Conservation (phyloP, 306 rosid genomes). For the Prunus armeniaca region DNA sequence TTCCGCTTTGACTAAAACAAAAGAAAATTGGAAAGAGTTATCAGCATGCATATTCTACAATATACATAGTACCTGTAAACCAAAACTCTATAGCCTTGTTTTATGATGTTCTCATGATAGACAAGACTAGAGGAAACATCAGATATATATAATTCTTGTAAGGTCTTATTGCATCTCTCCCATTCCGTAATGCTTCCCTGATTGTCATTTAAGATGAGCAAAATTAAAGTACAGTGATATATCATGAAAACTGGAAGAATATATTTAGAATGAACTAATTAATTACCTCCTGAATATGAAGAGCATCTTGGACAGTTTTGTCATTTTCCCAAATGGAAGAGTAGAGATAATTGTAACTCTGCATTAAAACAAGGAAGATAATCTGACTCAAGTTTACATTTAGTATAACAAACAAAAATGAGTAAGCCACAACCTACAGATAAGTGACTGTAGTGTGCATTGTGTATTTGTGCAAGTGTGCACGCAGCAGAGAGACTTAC, state of each 20-base stretch:
- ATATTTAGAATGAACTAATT: not conserved
- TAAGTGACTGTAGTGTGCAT: no score
- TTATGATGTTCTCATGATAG: slow-evolving; percentile 23
- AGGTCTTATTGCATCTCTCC: slow-evolving; percentile 27
- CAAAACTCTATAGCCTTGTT: slow-evolving; percentile 25
- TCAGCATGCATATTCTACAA: no score
- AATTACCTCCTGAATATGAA: slow-evolving; percentile 13
- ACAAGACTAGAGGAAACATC: slow-evolving; percentile 16
- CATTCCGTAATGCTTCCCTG: slow-evolving; percentile 29
- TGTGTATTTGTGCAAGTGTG: not conserved
- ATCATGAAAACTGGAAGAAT: no score
- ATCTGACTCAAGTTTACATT: no score
- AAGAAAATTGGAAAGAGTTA: not conserved
- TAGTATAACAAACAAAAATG: no score
- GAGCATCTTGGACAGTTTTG: slow-evolving; percentile 19
- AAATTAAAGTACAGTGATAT: no score
- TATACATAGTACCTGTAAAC: slow-evolving; percentile 19
- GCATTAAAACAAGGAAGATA: not conserved
- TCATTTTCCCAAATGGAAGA: slow-evolving; percentile 18
- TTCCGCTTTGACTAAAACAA: not conserved
- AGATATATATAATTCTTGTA: slow-evolving; percentile 5
- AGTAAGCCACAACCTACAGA: no score
- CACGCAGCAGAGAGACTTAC: not conserved
- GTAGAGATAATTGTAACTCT: not conserved
- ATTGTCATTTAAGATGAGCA: not conserved